Evolutionary conservation across 208 protist species (phyloP).

Genomic region (Porcisia hertigi): DNA sequence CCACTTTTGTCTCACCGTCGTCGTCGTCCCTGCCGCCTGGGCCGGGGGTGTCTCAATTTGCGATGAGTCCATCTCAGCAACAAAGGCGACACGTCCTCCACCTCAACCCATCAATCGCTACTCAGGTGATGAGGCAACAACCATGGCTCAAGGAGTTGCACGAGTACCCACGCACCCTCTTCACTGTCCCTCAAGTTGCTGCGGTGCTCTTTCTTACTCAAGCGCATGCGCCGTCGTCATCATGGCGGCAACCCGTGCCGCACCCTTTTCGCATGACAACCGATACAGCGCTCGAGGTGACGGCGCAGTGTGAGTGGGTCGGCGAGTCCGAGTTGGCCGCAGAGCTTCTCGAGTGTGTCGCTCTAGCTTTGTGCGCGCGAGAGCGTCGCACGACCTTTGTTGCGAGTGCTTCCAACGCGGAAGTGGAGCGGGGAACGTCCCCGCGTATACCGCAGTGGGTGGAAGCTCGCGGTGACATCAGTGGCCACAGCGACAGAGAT

Average conservation of each 20-base stretch:
- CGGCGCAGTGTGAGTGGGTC: constrained; percentile 11
- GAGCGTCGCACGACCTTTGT: neutral
- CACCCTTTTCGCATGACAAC: constrained; percentile 3
- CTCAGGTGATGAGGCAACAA: constrained; percentile 10
- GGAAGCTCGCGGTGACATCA: neutral
- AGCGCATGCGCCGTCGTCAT: neutral
- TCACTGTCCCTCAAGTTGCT: constrained; percentile 11
- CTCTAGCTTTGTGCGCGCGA: neutral
- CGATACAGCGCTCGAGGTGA: constrained; percentile 8
- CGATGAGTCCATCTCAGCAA: neutral
- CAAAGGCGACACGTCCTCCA: constrained; percentile 12
- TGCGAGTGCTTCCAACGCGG: too few species aligned
- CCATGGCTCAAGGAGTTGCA: constrained; percentile 24
- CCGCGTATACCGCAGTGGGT: constrained; percentile 9
- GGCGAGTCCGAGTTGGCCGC: constrained; percentile 9
- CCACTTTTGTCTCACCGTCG: neutral
- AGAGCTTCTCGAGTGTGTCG: constrained; percentile 5
- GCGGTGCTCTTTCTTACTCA: constrained; percentile 2
- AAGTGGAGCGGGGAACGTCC: neutral
- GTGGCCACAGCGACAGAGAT: neutral
- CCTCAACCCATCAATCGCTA: constrained; percentile 3
- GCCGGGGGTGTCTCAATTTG: too few species aligned
- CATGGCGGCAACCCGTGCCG: neutral
- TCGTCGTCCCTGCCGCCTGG: too few species aligned
- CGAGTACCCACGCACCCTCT: constrained; percentile 18